Evolutionary conservation across 1,284 basidiomycete species (phyloP).

Genomic region (Cryptococcus wingfieldii): DNA sequence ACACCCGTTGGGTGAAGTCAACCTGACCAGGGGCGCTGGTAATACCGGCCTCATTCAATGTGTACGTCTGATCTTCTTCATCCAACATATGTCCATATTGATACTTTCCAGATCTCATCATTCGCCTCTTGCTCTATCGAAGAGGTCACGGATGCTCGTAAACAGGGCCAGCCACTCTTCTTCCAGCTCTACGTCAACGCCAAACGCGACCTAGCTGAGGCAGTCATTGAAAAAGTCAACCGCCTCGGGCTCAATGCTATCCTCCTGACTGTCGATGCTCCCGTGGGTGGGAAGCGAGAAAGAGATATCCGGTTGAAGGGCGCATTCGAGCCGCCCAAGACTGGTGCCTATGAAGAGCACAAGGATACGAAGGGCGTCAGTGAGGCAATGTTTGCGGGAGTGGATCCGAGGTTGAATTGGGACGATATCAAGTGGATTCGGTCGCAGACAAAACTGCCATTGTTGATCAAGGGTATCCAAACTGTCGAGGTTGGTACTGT

Average conservation of each 20-base stretch:
- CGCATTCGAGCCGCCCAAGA: slow-evolving; percentile 43
- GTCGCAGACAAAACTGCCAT: slow-evolving; percentile 68
- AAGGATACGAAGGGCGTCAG: slow-evolving; percentile 37
- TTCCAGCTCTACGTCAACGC: slow-evolving; percentile 81
- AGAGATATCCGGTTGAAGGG: slow-evolving; percentile 57
- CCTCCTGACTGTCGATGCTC: slow-evolving; percentile 85
- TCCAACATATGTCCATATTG: neutral
- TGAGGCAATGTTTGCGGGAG: slow-evolving; percentile 42
- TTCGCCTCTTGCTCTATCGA: slow-evolving; percentile 73
- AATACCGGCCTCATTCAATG: slow-evolving; percentile 74
- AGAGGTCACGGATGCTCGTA: slow-evolving; percentile 49
- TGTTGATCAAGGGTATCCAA: slow-evolving; percentile 72
- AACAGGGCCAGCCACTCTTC: slow-evolving; percentile 66
- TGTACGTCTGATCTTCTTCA: slow-evolving; percentile 46
- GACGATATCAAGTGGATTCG: slow-evolving; percentile 53
- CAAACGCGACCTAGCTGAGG: slow-evolving; percentile 64
- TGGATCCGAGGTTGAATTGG: slow-evolving; percentile 43
- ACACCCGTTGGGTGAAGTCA: slow-evolving; percentile 81
- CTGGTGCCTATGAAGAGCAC: slow-evolving; percentile 37
- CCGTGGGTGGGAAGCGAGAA: slow-evolving; percentile 80
- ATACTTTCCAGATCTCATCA: slow-evolving; percentile 57
- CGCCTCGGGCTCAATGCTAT: slow-evolving; percentile 64
- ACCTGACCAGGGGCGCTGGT: slow-evolving; percentile 72
- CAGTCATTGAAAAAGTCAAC: slow-evolving; percentile 68
- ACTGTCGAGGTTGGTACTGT: slow-evolving; percentile 44